A percentile compares a stretch with the other conserved stretches of the same genome.
Conservation (phyloP, 2,329 filamentous ascomycete genomes). For the Cyclaneusma minus region DNA sequence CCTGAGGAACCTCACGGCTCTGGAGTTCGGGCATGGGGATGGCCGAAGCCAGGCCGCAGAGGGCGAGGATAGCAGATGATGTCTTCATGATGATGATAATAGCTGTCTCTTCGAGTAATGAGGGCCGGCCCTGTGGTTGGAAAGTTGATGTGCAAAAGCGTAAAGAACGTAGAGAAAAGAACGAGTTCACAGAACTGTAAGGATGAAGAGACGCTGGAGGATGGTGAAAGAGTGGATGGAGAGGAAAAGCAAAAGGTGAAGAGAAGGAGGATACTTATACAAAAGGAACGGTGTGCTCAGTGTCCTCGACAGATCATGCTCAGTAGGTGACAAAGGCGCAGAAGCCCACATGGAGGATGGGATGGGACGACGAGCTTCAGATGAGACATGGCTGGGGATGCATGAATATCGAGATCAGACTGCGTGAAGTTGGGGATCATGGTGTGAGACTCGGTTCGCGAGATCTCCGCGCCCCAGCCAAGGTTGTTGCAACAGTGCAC, state of each 20-base stretch:
- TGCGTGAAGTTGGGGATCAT: too few species aligned
- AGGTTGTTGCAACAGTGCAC: too few species aligned
- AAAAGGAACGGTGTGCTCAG: too few species aligned
- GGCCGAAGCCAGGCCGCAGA: slow-evolving; percentile 15
- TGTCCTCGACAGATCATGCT: too few species aligned
- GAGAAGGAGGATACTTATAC: too few species aligned
- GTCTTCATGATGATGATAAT: slow-evolving; percentile 16
- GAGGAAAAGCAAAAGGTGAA: slow-evolving; percentile 10
- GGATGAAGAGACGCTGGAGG: slow-evolving; percentile 15
- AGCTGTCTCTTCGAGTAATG: slow-evolving; percentile 7
- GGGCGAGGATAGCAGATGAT: slow-evolving; percentile 13
- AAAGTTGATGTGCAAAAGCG: slow-evolving; percentile 6
- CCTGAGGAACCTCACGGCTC: slow-evolving; percentile 37
- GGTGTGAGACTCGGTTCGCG: too few species aligned
- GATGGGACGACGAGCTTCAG: too few species aligned
- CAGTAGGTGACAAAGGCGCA: too few species aligned
- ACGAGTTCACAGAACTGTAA: slow-evolving; percentile 18
- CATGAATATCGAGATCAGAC: too few species aligned
- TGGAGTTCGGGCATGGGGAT: slow-evolving; percentile 16
- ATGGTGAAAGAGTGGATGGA: slow-evolving; percentile 12
- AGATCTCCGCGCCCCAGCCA: too few species aligned
- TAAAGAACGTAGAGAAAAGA: slow-evolving; percentile 17
- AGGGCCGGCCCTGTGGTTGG: slow-evolving; percentile 15
- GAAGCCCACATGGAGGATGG: too few species aligned
- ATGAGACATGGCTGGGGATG: too few species aligned